Percentiles rank a stretch among this genome's conserved stretches.
phyloP scores from a whole-genome alignment of 345 rosid genomes.

The Carallia pectinifolia region DNA sequence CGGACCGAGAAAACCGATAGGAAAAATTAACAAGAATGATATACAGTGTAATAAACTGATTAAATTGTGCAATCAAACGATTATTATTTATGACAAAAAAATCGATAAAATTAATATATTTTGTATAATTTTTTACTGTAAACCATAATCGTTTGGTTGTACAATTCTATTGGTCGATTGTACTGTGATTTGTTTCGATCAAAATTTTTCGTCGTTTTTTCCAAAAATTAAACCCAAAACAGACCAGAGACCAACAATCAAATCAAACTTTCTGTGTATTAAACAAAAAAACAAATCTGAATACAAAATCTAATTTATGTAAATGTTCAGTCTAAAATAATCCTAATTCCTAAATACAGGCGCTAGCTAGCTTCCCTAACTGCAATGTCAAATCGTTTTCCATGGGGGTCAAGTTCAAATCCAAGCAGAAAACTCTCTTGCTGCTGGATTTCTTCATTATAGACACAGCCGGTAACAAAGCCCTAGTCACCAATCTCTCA shows the following conservation, averaged over 20 bases:
- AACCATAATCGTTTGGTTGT: too few relatives aligned
- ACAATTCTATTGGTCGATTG: too few relatives aligned
- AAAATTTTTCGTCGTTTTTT: too few relatives aligned
- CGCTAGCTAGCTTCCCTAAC: slow-evolving; percentile 42
- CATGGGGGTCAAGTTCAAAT: slow-evolving; percentile 60
- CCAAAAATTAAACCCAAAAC: too few relatives aligned
- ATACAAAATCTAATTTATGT: background rate
- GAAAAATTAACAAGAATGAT: too few relatives aligned
- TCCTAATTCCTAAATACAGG: slow-evolving; percentile 16
- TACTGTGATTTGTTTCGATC: too few relatives aligned
- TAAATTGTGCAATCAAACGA: too few relatives aligned
- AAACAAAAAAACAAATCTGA: slow-evolving; percentile 8
- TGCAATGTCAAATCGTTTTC: slow-evolving; percentile 61
- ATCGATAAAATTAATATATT: too few relatives aligned
- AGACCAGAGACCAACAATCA: background rate
- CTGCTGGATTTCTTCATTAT: slow-evolving; percentile 64
- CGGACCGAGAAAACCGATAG: too few relatives aligned
- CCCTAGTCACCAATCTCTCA: slow-evolving; percentile 27
- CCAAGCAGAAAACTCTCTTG: slow-evolving; percentile 54
- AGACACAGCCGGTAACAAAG: slow-evolving; percentile 30
- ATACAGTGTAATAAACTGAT: too few relatives aligned
- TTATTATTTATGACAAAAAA: too few relatives aligned
- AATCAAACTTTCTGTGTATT: background rate
- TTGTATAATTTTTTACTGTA: too few relatives aligned
- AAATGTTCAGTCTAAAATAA: slow-evolving; percentile 10